phyloP scores from a whole-genome alignment of 257 asterid genomes.

The Nicotiana undulata region DNA sequence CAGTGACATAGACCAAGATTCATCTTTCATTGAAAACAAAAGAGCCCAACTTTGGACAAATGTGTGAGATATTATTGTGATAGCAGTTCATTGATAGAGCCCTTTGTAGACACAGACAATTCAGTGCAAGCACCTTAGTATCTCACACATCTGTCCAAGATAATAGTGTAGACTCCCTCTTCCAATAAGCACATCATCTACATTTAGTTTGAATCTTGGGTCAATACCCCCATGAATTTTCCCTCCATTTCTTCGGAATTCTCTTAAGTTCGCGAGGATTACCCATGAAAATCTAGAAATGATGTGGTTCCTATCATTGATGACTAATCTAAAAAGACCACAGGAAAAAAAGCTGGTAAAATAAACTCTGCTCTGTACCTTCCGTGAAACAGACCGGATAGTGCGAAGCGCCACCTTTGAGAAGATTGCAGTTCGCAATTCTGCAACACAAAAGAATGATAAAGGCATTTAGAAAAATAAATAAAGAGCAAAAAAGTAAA shows the following conservation, averaged over 20 bases:
- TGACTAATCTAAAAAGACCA: neutral
- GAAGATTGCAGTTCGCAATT: conserved; percentile 89
- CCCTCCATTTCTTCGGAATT: neutral
- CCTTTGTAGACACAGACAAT: neutral
- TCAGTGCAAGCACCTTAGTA: neutral
- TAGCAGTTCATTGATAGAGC: neutral
- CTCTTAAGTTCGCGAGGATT: neutral
- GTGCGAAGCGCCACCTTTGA: conserved; percentile 94
- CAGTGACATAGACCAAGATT: neutral
- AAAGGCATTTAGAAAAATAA: conserved; percentile 10
- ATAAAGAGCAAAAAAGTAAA: neutral
- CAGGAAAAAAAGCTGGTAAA: neutral
- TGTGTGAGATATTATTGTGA: neutral
- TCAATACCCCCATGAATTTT: neutral
- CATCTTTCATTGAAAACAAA: neutral
- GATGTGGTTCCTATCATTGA: neutral
- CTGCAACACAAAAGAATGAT: conserved; percentile 27
- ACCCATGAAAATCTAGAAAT: neutral
- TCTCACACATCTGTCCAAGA: neutral
- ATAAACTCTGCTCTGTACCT: conserved; percentile 38
- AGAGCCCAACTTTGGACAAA: neutral
- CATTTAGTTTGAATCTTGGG: neutral
- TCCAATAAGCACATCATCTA: neutral
- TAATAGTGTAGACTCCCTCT: neutral
- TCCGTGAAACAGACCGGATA: conserved; percentile 83